Base-by-base conservation (phyloP, 164 flowering plant species). In the Nymphaea colorata region DNA sequence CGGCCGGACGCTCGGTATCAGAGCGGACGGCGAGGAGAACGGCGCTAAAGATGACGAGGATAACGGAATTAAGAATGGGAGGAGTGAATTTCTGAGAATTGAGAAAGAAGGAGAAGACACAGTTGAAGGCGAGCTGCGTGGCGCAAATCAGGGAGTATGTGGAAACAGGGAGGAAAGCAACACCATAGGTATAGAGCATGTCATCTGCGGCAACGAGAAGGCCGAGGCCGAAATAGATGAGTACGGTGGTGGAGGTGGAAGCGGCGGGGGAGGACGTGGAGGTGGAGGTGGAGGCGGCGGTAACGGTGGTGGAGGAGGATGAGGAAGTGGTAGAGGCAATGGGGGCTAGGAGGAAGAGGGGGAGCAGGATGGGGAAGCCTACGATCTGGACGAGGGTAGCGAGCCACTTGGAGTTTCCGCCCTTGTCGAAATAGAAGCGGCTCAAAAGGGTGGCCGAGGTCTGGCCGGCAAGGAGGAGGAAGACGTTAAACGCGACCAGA, bases 371-470 rank as follows among this genome's bases (percentile, higher is more conserved):
- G 4, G 78, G 78, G 61, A 75, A 78, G 12, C 63, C 80, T 3
- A 68, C 76, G 7, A 76, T 53, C 65, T 78, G 78, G 44, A 75
- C 76, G 14, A 79, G 64, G 1, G 81, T 76, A 2, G 75, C 79
- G 74, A 79, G 70, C 81, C 81, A 76, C 67, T 71, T 76, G 53
- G 79, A 76, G 44, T 70, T 79, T 44, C 79, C 81, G 5, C 79
- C 79, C 47, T 76, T 64, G 64, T 71, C 73, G 47, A 62, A 79
- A 64, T 79, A 79, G 59, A 76, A 64, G n/a, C 77, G 68, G 18
- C 77, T 76, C 14, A 79, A 65, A 15, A 79, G 79, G 43, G 71
- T 72, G 17, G 70, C 73, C 0, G 63, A 65, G 42, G 77, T 15
- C 59, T 72, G 74, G 12, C 80, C 78, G n/a, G 51, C 11, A 42